Evolutionary conservation across 2,329 filamentous ascomycete species (phyloP).

Genomic region (Sporothrix humicola): DNA sequence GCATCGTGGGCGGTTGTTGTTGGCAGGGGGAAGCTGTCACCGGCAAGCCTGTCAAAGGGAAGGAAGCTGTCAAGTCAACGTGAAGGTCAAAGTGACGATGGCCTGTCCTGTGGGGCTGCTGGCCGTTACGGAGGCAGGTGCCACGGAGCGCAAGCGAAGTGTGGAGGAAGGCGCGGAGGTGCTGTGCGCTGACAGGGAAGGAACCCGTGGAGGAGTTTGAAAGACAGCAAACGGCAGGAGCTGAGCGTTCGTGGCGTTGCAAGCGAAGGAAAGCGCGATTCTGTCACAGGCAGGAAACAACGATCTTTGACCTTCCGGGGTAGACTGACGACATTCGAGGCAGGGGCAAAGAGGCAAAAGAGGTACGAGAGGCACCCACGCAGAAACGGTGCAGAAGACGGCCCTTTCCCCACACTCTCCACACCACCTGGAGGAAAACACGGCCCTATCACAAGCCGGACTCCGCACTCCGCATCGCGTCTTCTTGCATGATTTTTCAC

Average conservation of each 20-base stretch:
- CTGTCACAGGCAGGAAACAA: slow-evolving; percentile 7
- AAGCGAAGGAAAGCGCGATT: not conserved
- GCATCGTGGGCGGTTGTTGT: slow-evolving; percentile 9
- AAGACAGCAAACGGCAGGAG: not conserved
- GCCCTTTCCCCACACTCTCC: slow-evolving; percentile 28
- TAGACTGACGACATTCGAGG: slow-evolving; percentile 7
- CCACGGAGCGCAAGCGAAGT: not conserved
- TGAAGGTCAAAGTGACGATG: not conserved
- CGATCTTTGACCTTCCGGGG: not conserved
- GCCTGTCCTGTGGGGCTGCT: not conserved
- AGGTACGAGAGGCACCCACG: not conserved
- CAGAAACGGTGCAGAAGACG: slow-evolving; percentile 11
- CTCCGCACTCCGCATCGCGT: slow-evolving; percentile 10
- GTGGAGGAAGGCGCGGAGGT: not conserved
- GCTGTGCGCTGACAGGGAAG: not conserved
- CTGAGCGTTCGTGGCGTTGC: not conserved
- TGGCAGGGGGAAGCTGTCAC: not conserved
- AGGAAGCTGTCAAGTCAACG: too few species aligned
- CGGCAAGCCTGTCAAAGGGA: not conserved
- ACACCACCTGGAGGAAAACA: slow-evolving; percentile 16
- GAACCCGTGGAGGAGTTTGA: not conserved
- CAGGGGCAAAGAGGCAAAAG: not conserved
- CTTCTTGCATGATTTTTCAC: slow-evolving; percentile 16
- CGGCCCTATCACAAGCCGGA: slow-evolving; percentile 23
- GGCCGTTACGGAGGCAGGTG: not conserved